Evolutionary conservation across 495 filamentous ascomycete species (phyloP).

Genomic region (Choiromyces venosus): DNA sequence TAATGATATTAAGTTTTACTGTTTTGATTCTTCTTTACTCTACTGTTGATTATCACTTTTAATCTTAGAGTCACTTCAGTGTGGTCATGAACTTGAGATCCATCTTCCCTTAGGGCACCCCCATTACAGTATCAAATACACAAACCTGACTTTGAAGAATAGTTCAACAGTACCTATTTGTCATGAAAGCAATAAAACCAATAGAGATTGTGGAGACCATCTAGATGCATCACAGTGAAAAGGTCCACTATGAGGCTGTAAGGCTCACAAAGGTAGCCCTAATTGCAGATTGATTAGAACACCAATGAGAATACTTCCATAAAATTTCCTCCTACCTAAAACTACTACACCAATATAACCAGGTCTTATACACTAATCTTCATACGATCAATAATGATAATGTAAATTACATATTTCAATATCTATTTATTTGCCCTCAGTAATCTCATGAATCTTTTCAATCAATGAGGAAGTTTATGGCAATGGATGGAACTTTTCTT

Average conservation of each 20-base stretch:
- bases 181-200: slow-evolving; percentile 4
- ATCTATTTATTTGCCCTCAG: slow-evolving; percentile 15
- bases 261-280: not conserved
- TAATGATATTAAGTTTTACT: too few relatives aligned
- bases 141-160: slow-evolving; percentile 5
- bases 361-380: not conserved
- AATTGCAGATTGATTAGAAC: slow-evolving; percentile 3
- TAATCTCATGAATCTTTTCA: slow-evolving; percentile 13
- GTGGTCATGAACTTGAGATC: too few relatives aligned
- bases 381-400: not conserved
- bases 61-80: too few relatives aligned
- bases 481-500: slow-evolving; percentile 19
- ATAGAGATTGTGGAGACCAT: slow-evolving; percentile 6
- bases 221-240: slow-evolving; percentile 2
- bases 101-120: too few relatives aligned
- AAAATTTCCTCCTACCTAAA: slow-evolving; percentile 11
- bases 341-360: slow-evolving; percentile 6
- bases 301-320: slow-evolving; percentile 11
- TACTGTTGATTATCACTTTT: too few relatives aligned
- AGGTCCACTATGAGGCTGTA: not conserved
- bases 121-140: too few relatives aligned
- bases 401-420: slow-evolving; percentile 1
- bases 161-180: slow-evolving; percentile 4
- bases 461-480: slow-evolving; percentile 15
- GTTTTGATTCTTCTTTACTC: too few relatives aligned